Evolutionary conservation across 2,329 filamentous ascomycete species (phyloP), one percentile per base, ranked within the genome.

Genomic region (Diaporthe ampelina): DNA sequence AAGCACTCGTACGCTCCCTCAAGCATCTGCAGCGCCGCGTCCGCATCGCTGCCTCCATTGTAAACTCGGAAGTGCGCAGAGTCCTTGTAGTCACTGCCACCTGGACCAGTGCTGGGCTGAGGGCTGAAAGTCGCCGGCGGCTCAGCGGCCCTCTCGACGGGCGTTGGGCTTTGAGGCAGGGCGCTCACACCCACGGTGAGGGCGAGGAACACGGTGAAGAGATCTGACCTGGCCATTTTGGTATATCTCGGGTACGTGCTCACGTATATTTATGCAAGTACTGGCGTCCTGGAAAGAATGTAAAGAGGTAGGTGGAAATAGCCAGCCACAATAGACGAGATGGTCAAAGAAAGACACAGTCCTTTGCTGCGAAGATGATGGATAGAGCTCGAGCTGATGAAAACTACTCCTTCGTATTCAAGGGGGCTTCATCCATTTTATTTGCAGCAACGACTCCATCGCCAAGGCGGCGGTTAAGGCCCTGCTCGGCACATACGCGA

Each of bases 1-100:
- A 82, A 83, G 75, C 82, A 84, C 52, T 78, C 76, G 61, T 85
- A 84, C 1, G 86, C 85, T 3, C 83, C 85, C 79, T 88, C 87
- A 10, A 89, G 82, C 78, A 84, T 84, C 32, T 81, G 77, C 4
- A 87, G 79, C 2, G 83, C 77, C 1, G 76, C 59, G 45, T 79
- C 78, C 37, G 82, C 79, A n/a, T 80, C 77, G 24, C 77, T 79
- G 9, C 76, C 77, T 1, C 79, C 79, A 45, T 79, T 79, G 73
- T 84, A 85, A 32, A 85, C 77, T 43, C 84, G 83, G 78, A 86
- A 85, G 74, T 85, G 84, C 4, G 82, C 79, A 6, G 81, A 83
- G 76, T 83, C 82, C 52, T 80, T 81, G 76, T 77, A 83, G 5
- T 43, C 78, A 13, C 75, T 78, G 4, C 82, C 81, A 13, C 81